Conservation (phyloP, 1,284 basidiomycete species). For the Moesziomyces globuligerus region DNA sequence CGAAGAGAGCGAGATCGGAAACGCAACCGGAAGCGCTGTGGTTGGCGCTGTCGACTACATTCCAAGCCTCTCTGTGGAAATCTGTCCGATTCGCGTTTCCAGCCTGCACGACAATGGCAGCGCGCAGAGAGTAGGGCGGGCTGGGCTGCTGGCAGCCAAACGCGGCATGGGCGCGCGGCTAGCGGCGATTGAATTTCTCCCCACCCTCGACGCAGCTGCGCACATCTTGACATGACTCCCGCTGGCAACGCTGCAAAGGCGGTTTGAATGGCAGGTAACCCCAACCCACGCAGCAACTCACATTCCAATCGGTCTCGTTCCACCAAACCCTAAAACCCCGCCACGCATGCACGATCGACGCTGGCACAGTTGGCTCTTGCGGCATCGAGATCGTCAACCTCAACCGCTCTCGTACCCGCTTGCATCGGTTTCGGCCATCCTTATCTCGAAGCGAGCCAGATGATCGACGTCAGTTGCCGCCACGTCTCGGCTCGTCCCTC, state of each 20-base stretch:
- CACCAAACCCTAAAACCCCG: neutral
- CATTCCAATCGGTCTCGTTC: conserved; percentile 19
- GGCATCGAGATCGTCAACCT: too few species aligned
- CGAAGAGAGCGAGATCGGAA: too few species aligned
- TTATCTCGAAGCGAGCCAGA: neutral
- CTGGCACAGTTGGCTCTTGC: too few species aligned
- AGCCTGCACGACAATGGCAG: too few species aligned
- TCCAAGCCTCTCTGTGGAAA: conserved; percentile 44
- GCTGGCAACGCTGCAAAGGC: neutral
- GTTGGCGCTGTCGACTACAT: conserved; percentile 22
- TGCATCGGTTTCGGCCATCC: neutral
- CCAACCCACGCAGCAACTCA: conserved; percentile 17
- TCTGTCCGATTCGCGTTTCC: too few species aligned
- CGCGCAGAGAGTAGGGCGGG: too few species aligned
- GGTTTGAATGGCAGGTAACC: neutral
- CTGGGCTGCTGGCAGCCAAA: too few species aligned
- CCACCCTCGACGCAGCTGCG: too few species aligned
- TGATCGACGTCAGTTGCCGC: neutral
- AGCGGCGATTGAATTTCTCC: conserved; percentile 6
- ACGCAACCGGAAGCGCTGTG: neutral
- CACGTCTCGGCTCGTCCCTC: neutral
- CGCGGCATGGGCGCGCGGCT: conserved; percentile 1
- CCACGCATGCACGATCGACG: too few species aligned
- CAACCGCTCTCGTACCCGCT: too few species aligned
- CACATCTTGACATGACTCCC: conserved; percentile 30